Conservation (phyloP, 441 rosid genomes). For the Syzygium syzygioides region DNA sequence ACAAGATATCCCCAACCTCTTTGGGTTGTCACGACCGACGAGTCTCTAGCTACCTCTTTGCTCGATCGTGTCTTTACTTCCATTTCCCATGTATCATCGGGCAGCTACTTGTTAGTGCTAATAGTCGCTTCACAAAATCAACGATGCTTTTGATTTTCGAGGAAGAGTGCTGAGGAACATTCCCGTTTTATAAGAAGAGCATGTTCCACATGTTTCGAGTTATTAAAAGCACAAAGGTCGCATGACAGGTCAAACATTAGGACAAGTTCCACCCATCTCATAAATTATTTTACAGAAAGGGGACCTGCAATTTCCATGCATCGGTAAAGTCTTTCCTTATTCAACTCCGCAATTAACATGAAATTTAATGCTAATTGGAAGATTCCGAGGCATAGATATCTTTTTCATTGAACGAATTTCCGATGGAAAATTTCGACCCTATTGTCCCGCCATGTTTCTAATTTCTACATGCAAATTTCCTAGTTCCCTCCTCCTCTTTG, state of each 20-base stretch:
- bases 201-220: neutral
- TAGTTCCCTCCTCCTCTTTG: neutral
- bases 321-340: neutral
- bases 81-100: neutral
- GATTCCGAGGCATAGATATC: neutral
- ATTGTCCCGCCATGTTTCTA: neutral
- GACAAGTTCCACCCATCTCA: neutral
- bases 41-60: neutral
- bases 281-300: neutral
- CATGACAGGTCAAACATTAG: neutral
- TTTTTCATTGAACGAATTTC: neutral
- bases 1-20: neutral
- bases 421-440: neutral
- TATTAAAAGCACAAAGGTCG: neutral
- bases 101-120: neutral
- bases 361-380: neutral
- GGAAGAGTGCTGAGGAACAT: neutral
- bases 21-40: neutral
- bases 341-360: neutral
- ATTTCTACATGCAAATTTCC: neutral
- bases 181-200: neutral
- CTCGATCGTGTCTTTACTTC: neutral
- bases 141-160: neutral
- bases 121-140: neutral
- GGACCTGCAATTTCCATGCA: neutral